phyloP scores from a whole-genome alignment of 495 filamentous ascomycete species.

The Aspergillus kassunensis region DNA sequence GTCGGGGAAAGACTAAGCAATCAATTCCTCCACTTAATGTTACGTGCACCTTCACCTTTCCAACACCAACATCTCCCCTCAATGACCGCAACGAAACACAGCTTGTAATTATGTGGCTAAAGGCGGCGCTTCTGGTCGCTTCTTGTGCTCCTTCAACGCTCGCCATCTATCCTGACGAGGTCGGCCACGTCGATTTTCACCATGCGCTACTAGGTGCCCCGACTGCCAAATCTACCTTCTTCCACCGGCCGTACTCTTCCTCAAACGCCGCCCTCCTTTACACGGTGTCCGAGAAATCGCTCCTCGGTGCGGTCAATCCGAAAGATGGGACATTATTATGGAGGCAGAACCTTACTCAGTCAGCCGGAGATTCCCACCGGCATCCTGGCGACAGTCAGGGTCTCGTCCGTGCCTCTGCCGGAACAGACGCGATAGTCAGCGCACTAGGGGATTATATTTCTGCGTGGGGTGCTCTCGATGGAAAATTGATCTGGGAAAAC shows the following conservation, averaged over 20 bases:
- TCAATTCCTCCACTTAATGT: slow-evolving; percentile 8
- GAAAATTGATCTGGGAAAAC: slow-evolving; percentile 70
- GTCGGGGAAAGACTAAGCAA: background rate
- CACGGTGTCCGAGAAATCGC: slow-evolving; percentile 74
- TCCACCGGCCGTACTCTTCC: slow-evolving; percentile 75
- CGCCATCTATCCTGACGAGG: slow-evolving; percentile 87
- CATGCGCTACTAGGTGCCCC: slow-evolving; percentile 82
- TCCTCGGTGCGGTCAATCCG: slow-evolving; percentile 86
- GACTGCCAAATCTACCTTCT: slow-evolving; percentile 80
- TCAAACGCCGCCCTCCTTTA: slow-evolving; percentile 89
- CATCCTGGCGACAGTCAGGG: slow-evolving; percentile 24
- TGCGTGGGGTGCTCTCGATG: slow-evolving; percentile 81
- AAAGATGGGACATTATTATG: slow-evolving; percentile 79
- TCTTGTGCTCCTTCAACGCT: slow-evolving; percentile 36
- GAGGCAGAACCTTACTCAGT: slow-evolving; percentile 65
- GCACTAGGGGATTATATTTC: slow-evolving; percentile 63
- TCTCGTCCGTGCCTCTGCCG: slow-evolving; percentile 68
- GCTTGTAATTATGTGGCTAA: slow-evolving; percentile 40
- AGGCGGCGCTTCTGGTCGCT: slow-evolving; percentile 40
- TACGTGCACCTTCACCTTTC: slow-evolving; percentile 2
- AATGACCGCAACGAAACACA: slow-evolving; percentile 28
- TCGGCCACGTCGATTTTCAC: slow-evolving; percentile 90
- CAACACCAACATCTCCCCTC: slow-evolving; percentile 9
- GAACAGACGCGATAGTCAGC: slow-evolving; percentile 66
- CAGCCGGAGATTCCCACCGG: slow-evolving; percentile 25